A percentile compares a stretch with the other conserved stretches of the same genome.
phyloP scores from a whole-genome alignment of 805 yeast genomes.

The Saccharomyces jurei region DNA sequence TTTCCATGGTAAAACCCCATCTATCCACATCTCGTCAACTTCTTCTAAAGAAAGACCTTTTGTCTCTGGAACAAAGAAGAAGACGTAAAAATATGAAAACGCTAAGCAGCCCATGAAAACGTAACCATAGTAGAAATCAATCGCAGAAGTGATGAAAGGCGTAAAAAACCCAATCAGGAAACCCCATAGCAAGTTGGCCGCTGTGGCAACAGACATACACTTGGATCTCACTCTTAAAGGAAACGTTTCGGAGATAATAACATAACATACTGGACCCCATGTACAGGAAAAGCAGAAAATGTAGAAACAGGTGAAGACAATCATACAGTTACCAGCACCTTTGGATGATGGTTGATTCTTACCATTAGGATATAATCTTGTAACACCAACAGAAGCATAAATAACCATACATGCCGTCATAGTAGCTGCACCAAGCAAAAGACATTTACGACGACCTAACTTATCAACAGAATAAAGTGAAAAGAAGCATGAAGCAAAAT shows the following conservation, averaged over 20 bases:
- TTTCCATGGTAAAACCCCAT: conserved; percentile 34
- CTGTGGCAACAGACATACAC: conserved; percentile 52
- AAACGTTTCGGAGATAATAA: conserved; percentile 59
- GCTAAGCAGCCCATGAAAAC: conserved; percentile 47
- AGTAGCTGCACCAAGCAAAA: background rate
- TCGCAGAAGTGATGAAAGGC: conserved; percentile 55
- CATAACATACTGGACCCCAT: conserved; percentile 67
- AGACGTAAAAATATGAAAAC: conserved; percentile 50
- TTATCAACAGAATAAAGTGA: background rate
- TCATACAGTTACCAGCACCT: conserved; percentile 40
- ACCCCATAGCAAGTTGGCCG: conserved; percentile 62
- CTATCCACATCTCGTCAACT: conserved; percentile 52
- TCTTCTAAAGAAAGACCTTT: conserved; percentile 75
- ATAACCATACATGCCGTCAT: background rate
- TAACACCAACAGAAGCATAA: conserved; percentile 41
- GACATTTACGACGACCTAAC: background rate
- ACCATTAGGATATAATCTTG: conserved; percentile 34
- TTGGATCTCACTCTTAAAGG: conserved; percentile 63
- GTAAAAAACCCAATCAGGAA: conserved; percentile 63
- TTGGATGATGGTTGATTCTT: conserved; percentile 32
- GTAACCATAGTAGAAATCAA: conserved; percentile 64
- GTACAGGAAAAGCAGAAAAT: conserved; percentile 68
- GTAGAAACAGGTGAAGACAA: conserved; percentile 61
- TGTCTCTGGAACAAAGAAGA: conserved; percentile 65
- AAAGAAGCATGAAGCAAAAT: background rate